Evolutionary conservation across 441 rosid genomes (phyloP), one percentile per base, ranked within the genome.

Genomic region (Pelargonium myrrhifolium): DNA sequence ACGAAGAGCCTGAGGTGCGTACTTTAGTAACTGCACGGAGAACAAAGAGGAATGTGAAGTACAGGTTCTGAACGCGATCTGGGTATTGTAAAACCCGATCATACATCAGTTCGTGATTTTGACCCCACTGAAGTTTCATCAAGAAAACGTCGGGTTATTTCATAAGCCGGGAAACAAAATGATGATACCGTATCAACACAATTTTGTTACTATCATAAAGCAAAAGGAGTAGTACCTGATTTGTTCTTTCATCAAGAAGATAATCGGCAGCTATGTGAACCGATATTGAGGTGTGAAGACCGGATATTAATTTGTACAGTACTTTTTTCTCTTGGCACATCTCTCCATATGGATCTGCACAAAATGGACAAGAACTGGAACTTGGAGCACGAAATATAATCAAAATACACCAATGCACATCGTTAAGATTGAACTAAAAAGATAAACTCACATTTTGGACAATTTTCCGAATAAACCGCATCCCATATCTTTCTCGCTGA

Each of bases 401-500:
- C 66, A 89, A 68, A 28, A 93, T 87, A 56, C 93, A 96, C 49
- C 86, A 92, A 24, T 93, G 92, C 3, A 40, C 43, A 9, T 20
- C 7, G 14, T 62, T 58, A n/a, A 49, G 37, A 64, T 61, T 62
- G 64, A 49, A 58, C 24, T 15, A 12, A 12, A 26, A 61, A 31
- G 17, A 12, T 49, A 21, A 64, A 72, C 81, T 82, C 73, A 89
- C 98, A 84, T 84, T 84, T 87, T 64, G 94, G 96, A 76, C 98
- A 93, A 69, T 93, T 93, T 72, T 90, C 98, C 4, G 87, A 82
- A 79, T 93, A 93, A 68, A 89, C 60, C 59, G 98, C 94, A 76
- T 93, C 98, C 98, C 98, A 93, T 81, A 93, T 90, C 82, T 97
- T 86, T 80, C 94, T 80, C 73, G 98, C 98, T 49, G 98, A 89